Evolutionary conservation across 352 stramenopile species (phyloP).

Genomic region (Globisporangium cederbergense): DNA sequence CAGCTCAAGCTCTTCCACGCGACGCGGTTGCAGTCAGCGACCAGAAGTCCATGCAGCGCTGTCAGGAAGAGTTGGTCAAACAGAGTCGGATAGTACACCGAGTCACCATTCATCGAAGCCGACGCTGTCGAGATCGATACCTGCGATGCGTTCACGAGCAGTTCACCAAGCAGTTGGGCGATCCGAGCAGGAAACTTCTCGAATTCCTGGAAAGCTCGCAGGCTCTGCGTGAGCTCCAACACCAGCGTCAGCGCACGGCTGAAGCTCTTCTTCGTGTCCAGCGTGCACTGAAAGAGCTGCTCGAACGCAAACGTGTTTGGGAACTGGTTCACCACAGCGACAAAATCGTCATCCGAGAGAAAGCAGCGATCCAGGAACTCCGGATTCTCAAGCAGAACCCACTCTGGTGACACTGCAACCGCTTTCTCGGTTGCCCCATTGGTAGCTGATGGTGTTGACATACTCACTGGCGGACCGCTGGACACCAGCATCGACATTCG

Average conservation of each 20-base stretch:
- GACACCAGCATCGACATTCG: conserved; percentile 70
- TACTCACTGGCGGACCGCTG: conserved; percentile 37
- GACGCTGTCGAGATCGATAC: conserved; percentile 43
- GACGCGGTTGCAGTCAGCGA: conserved; percentile 73
- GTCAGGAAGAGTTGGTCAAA: conserved; percentile 87
- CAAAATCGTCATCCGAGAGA: conserved; percentile 83
- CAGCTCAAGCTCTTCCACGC: conserved; percentile 67
- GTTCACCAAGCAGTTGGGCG: conserved; percentile 59
- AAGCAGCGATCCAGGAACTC: conserved; percentile 78
- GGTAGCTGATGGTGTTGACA: conserved; percentile 12
- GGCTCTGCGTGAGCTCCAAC: conserved; percentile 66
- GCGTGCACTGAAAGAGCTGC: conserved; percentile 63
- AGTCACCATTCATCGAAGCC: conserved; percentile 21
- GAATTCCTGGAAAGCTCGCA: conserved; percentile 77
- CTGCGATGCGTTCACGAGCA: conserved; percentile 55
- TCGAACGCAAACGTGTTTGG: conserved; percentile 79
- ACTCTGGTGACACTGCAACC: conserved; percentile 57
- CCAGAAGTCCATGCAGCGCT: conserved; percentile 66
- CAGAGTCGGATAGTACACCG: conserved; percentile 65
- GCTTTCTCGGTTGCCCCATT: conserved; percentile 23
- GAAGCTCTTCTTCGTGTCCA: conserved; percentile 79
- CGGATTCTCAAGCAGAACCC: conserved; percentile 81
- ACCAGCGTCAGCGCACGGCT: conserved; percentile 71
- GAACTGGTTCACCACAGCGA: conserved; percentile 83
- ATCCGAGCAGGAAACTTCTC: conserved; percentile 74